Base-by-base conservation (phyloP, 2,329 filamentous ascomycete genomes). In the Claviceps sp. region DNA sequence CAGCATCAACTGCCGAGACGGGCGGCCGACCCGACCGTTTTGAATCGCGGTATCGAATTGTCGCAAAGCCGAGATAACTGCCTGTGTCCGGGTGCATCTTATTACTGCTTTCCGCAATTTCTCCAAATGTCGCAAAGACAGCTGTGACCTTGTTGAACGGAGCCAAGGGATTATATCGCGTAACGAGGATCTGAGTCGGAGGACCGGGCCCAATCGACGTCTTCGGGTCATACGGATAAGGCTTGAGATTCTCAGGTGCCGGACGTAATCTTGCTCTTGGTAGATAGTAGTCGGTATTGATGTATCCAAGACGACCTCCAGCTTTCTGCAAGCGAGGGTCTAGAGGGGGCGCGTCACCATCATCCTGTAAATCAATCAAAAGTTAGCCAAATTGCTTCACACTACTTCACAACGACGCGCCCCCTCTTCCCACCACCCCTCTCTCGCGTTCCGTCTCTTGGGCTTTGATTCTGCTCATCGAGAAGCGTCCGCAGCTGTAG, bases 21-120 rank as follows among this genome's bases (percentile, higher is more conserved):
- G 70, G 67, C 5, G 65, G 63, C 6, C 62, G 62, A 45, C 64
- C 67, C 4, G 64, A 59, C 14, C 65, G 67, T 71, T 80, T 77
- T 2, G 76, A 72, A 64, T 97, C 91, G 61, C 85, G 83, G 67
- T 94, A 98, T 54, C 85, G 83, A 63, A 98, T 88, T 16, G 88
- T 88, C 58, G 88, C 95, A 64, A 98, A 90, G 13, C 93, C 93
- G 13, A 98, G 77, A 63, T 94, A 95, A 62, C 88, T 93, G 18
- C 93, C 93, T 13, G 90, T 97, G 53, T 90, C 85, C 8, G 93
- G 93, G 67, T 98, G 89, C 62, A 94, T 91, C 65, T 94, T 91
- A 63, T 96, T 96, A 62, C 88, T 89, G 60, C 94, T 85, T 62
- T 90, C 86, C 45, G 85, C 85, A 56, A 98, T 90, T 54, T 95